These are phyloP conservation scores for Fraxinus nigra DNA, from an alignment of 305 asterid species.

Conservation along the genomic window DNA sequence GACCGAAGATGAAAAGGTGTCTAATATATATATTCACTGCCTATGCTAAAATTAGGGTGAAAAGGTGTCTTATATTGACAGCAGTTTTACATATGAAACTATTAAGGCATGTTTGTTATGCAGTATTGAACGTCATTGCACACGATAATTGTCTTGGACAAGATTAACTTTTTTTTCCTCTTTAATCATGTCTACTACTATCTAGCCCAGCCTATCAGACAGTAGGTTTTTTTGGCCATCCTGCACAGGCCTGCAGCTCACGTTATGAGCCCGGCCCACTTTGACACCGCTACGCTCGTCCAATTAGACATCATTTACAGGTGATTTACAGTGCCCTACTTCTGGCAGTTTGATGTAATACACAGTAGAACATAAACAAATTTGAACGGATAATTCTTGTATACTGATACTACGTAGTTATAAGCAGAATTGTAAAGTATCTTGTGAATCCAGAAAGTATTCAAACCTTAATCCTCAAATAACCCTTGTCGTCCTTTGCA, in stretches of 20 bases:
- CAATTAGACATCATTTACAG: not conserved
- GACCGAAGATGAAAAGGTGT: not conserved
- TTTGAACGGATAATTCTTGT: not conserved
- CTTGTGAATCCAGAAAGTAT: not conserved
- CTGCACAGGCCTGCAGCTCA: not conserved
- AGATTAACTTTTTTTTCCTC: not conserved
- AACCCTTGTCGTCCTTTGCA: constrained; percentile 36
- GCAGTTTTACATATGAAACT: not conserved
- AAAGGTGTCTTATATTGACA: not conserved
- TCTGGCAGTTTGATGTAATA: not conserved
- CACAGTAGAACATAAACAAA: not conserved
- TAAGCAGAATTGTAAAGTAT: not conserved
- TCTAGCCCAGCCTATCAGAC: not conserved
- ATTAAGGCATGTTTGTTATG: not conserved
- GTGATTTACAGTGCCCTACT: not conserved
- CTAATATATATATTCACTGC: not conserved
- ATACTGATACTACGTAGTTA: not conserved
- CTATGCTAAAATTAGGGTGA: not conserved
- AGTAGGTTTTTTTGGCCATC: not conserved
- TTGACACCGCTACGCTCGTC: not conserved
- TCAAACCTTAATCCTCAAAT: constrained; percentile 54
- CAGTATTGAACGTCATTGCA: not conserved
- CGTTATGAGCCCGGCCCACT: not conserved
- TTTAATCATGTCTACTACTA: not conserved
- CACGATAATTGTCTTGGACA: not conserved